Evolutionary conservation across 1,284 basidiomycete genomes (phyloP), one percentile per base, ranked within the genome.

Genomic region (Boletus semigastroideus): DNA sequence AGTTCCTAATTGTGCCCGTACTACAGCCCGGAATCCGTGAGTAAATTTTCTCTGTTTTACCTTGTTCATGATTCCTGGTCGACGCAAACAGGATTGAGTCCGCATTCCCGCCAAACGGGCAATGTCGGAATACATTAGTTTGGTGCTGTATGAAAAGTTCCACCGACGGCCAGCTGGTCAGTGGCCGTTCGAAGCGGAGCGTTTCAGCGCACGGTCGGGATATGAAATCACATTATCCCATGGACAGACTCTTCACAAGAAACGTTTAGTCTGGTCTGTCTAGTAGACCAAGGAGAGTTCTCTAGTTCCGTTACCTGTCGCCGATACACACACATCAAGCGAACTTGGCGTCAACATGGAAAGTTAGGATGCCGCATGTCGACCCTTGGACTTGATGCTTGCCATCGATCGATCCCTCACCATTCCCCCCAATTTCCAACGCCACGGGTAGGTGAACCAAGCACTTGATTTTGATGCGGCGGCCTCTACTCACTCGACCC

Each of bases 141-240:
- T 12, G 14, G 25, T 40, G 9, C 25, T 39, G 7, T 28, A 28
- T 25, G 36, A 25, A 34, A 19, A 14, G 25, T 8, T 9, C n/a
- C 31, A 20, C 27, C 5, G 22, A 37, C 9, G 9, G 14, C 41
- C n/a, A 37, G 52, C n/a, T n/a, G n/a, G n/a, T n/a, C n/a, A n/a
- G n/a, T 34, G 40, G 39, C 40, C 34, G 12, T 58, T 53, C 46
- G 20, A 48, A 57, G 53, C 57, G 48, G 48, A 52, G 43, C 46
- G 39, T 57, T 48, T 60, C 54, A 45, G 19, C 30, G 17, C 17
- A 0, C 30, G n/a, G 42, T 55, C 60, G 49, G 49, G 30, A 59
- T 34, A 54, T 59, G 58, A 59, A 59, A 55, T 46, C 14, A 5
- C 22, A 40, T 33, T 13, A 12, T 33, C 12, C 31, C 49, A 39